phyloP scores from a whole-genome alignment of 345 rosid genomes.

The Barbarea vulgaris region DNA sequence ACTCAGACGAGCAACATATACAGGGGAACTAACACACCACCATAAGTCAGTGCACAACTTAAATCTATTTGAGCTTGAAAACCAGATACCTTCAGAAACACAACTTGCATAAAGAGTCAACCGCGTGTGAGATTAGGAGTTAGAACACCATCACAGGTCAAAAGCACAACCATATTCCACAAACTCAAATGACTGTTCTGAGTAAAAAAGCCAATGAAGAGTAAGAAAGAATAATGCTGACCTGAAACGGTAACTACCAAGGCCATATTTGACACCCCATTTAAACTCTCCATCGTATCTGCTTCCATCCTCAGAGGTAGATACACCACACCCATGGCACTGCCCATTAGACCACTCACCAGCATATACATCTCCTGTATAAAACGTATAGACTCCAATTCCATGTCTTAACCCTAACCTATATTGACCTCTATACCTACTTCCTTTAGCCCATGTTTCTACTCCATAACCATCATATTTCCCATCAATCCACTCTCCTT shows the following conservation, averaged over 20 bases:
- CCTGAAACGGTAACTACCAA: slow-evolving; percentile 79
- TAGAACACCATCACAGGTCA: not conserved
- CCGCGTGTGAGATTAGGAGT: not conserved
- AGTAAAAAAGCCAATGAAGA: not conserved
- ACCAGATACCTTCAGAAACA: not conserved
- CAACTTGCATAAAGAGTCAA: not conserved
- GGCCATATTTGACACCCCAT: slow-evolving; percentile 78
- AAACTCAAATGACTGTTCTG: not conserved
- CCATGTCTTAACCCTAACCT: slow-evolving; percentile 77
- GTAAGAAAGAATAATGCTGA: slow-evolving; percentile 18
- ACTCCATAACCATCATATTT: slow-evolving; percentile 80
- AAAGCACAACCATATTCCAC: not conserved
- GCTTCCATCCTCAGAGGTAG: slow-evolving; percentile 69
- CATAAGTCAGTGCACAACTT: not conserved
- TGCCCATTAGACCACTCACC: slow-evolving; percentile 85
- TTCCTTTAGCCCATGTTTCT: slow-evolving; percentile 80
- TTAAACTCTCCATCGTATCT: slow-evolving; percentile 68
- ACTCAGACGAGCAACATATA: slow-evolving; percentile 8
- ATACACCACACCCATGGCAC: slow-evolving; percentile 71
- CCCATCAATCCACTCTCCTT: slow-evolving; percentile 80
- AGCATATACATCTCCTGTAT: slow-evolving; percentile 67
- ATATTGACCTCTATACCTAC: slow-evolving; percentile 74
- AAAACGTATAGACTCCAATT: slow-evolving; percentile 63
- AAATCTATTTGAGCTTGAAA: not conserved
- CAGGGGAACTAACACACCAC: not conserved